Conservation (phyloP, 1,284 basidiomycete species). For the Apiotrichum laibachii region DNA sequence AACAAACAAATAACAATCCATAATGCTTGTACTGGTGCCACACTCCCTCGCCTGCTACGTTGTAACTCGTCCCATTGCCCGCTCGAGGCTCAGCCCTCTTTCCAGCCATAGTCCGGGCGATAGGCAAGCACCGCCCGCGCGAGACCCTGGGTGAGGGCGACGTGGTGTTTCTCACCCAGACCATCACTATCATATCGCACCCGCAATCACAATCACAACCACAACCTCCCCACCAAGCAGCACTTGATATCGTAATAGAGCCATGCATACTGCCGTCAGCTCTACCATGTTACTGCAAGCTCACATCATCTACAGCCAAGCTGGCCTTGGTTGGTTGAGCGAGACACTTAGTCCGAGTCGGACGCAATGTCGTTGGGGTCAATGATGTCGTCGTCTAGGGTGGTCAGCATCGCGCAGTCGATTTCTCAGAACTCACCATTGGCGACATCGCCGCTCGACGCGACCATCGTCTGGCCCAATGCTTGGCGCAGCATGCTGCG, state of each 20-base stretch:
- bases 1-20: no score
- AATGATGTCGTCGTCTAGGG: conserved; percentile 36
- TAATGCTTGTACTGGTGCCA: no score
- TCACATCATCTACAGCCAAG: conserved; percentile 12
- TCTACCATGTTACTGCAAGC: not conserved
- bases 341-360: conserved; percentile 32
- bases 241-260: not conserved
- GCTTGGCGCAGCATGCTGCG: conserved; percentile 38
- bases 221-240: not conserved
- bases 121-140: no score
- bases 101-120: no score
- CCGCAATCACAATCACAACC: no score
- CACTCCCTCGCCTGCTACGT: no score
- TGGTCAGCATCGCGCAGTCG: not conserved
- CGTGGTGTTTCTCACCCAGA: no score
- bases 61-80: no score
- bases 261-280: conserved; percentile 4
- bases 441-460: conserved; percentile 44
- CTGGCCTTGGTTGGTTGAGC: not conserved
- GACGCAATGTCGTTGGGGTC: conserved; percentile 49
- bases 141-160: no score
- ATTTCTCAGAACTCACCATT: conserved; percentile 35
- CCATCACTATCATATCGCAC: no score
- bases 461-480: conserved; percentile 43
- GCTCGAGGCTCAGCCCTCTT: no score